phyloP scores from a whole-genome alignment of 306 rosid genomes.

The Vigna hirtella region DNA sequence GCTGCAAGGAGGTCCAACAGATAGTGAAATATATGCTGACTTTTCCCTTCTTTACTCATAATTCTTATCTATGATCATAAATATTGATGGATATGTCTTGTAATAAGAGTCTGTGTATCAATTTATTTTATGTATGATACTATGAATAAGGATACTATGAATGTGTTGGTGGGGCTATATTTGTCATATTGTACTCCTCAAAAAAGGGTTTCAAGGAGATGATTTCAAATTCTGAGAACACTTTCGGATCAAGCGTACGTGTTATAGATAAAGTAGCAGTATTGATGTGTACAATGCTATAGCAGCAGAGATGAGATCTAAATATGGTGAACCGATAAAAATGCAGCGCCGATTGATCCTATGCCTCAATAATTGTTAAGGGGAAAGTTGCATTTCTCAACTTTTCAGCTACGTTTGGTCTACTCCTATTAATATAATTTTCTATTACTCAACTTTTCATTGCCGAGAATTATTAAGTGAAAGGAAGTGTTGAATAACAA shows the following conservation, averaged over 20 bases:
- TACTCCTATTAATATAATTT: too few species aligned
- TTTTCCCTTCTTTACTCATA: conserved; percentile 12
- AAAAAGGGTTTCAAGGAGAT: neutral
- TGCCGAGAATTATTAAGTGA: too few species aligned
- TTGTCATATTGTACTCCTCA: neutral
- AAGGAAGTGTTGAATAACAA: too few species aligned
- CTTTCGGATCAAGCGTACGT: neutral
- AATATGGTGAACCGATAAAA: too few species aligned
- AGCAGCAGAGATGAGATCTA: too few species aligned
- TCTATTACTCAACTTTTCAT: too few species aligned
- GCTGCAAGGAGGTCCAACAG: neutral
- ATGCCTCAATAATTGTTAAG: too few species aligned
- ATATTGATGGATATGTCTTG: conserved; percentile 17
- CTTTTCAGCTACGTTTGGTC: too few species aligned
- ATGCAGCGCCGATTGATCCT: too few species aligned
- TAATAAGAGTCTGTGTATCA: conserved; percentile 19
- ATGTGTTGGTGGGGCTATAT: neutral
- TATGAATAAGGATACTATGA: neutral
- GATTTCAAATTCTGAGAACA: neutral
- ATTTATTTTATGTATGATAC: neutral
- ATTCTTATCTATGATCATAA: neutral
- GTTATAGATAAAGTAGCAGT: neutral
- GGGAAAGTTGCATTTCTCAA: too few species aligned
- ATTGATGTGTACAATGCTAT: neutral
- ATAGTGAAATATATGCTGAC: neutral